Percentiles rank a stretch among this genome's conserved stretches.
These are phyloP conservation scores for Sphaerulina vaccinii DNA, from an alignment of 2,329 filamentous ascomycete genomes.

Conservation along the genomic window DNA sequence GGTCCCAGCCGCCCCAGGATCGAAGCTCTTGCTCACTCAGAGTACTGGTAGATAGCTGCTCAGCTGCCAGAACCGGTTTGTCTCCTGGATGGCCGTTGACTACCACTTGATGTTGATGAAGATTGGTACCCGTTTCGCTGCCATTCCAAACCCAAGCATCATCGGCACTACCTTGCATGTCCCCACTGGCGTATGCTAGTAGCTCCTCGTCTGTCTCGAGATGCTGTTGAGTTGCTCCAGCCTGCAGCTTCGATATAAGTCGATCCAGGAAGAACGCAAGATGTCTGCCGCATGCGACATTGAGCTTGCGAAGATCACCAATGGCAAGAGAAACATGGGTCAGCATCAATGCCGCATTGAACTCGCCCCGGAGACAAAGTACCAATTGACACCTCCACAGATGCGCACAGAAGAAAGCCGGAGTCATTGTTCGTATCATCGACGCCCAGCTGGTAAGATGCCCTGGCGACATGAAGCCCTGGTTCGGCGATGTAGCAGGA, in stretches of 20 bases:
- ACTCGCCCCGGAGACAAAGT: constrained; percentile 71
- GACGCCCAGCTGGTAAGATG: constrained; percentile 51
- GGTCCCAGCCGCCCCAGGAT: constrained; percentile 80
- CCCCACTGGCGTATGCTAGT: constrained; percentile 79
- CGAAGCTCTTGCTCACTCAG: constrained; percentile 38
- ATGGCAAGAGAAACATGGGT: constrained; percentile 70
- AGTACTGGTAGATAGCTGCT: constrained; percentile 27
- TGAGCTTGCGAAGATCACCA: constrained; percentile 68
- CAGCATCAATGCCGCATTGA: constrained; percentile 69
- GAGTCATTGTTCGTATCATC: constrained; percentile 65
- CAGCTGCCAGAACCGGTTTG: constrained; percentile 20
- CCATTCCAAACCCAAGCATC: constrained; percentile 77
- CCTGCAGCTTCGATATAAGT: constrained; percentile 58
- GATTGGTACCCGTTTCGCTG: constrained; percentile 43
- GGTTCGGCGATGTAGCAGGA: constrained; percentile 25
- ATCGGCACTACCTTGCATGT: constrained; percentile 77
- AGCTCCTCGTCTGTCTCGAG: constrained; percentile 78
- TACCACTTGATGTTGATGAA: constrained; percentile 20
- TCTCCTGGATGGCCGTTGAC: constrained; percentile 22
- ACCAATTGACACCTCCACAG: constrained; percentile 85
- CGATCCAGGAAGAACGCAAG: constrained; percentile 75
- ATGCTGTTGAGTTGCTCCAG: constrained; percentile 39
- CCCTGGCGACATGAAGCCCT: constrained; percentile 32
- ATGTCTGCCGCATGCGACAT: constrained; percentile 76
- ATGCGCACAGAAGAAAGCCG: constrained; percentile 74